A percentile compares a stretch with the other conserved stretches of the same genome.
Evolutionary conservation across 352 stramenopile genomes (phyloP).

Genomic region (Pythium biforme): DNA sequence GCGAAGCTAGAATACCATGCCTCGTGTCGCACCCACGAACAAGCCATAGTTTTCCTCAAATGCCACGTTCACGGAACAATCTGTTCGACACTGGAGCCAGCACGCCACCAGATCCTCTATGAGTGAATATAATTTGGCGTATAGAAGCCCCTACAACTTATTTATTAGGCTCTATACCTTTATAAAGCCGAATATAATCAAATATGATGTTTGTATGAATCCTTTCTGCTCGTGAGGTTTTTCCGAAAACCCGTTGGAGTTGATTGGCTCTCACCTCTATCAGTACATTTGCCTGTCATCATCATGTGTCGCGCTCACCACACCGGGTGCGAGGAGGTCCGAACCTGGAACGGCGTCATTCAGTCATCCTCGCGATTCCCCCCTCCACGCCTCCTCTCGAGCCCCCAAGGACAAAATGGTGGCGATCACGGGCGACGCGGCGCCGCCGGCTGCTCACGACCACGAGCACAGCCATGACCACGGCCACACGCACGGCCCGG

Average conservation of each 20-base stretch:
- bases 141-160: no score
- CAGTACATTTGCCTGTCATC: slow-evolving; percentile 5
- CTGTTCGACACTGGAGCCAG: no score
- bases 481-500: slow-evolving; percentile 1
- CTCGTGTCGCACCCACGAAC: not conserved
- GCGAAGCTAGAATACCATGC: no score
- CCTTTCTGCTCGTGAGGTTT: slow-evolving; percentile 1
- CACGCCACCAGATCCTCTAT: no score
- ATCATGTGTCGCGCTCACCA: not conserved
- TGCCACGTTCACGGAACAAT: no score
- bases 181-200: not conserved
- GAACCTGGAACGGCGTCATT: not conserved
- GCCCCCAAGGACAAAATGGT: slow-evolving; percentile 3
- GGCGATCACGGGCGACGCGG: slow-evolving; percentile 14
- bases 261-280: slow-evolving; percentile 1
- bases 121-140: no score
- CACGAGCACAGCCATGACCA: slow-evolving; percentile 17
- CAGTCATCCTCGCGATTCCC: not conserved
- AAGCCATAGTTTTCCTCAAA: no score
- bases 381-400: not conserved
- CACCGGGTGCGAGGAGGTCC: not conserved
- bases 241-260: not conserved
- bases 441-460: not conserved
- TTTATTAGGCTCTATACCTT: no score
- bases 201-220: not conserved